Evolutionary conservation across 805 yeast species (phyloP), one percentile per base, ranked within the genome.

Genomic region (Peterozyma toletana): DNA sequence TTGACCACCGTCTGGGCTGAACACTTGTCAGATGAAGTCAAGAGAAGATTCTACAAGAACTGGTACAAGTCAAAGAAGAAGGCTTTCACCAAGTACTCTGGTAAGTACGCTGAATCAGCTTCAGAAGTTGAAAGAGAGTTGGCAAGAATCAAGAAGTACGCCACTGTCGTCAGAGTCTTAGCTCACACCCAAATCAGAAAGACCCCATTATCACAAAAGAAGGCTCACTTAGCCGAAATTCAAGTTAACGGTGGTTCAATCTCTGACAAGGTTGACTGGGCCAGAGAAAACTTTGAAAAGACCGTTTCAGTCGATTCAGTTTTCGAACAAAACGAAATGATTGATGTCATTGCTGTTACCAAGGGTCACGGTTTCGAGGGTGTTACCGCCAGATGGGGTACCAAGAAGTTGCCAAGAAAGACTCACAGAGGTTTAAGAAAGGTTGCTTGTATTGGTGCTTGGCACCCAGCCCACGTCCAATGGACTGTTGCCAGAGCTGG

Each of bases 301-400:
- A 89, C 96, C 68, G 95, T 93, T 63, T 74, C 93, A 55, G 96
- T 93, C 64, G 87, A 85, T 77, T 72, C 95, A 62, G 98, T 93
- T 65, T 85, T 93, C 71, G 99, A 91, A 82, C 95, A 93, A 80
- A 86, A 89, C 78, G 99, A 93, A 83, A 83, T 86, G 84, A 83
- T 93, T 63, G 99, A 93, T 66, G 98, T 87, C 66, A 85, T 93
- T 67, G 99, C 97, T 68, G 96, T 93, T 68, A 93, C 99, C 85
- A 91, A 86, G 83, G 99, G 99, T 93, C 96, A 93, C 83, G 99
- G 99, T 83, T 90, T 86, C 88, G 99, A 93, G 79, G 99, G 99
- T 90, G 97, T 91, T 67, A 93, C 99, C 80, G 96, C 90, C 89
- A 88, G 99, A 87, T 93, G 98, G 98, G 99, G 99, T 73, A 93